Evolutionary conservation across 441 rosid genomes (phyloP), one percentile per base, ranked within the genome.

Genomic region (Brassica hybrid): DNA sequence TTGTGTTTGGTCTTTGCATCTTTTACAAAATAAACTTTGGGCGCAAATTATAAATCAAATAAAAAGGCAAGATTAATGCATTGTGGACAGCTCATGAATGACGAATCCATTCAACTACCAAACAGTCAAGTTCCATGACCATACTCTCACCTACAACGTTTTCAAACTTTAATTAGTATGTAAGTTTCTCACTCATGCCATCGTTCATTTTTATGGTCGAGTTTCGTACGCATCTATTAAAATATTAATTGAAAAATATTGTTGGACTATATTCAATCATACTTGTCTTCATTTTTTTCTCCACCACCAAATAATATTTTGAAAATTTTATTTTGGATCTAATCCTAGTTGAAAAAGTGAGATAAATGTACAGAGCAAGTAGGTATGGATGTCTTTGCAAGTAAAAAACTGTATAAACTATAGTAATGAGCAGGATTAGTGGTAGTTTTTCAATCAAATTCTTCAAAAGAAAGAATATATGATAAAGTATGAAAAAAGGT

Each of bases 41-140:
- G 68, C 12, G 34, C 62, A n/a, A 36, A 11, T 69, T 64, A 73
- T 74, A n/a, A 36, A 41, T 56, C n/a, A 17, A 21, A 64, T 0
- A 2, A 16, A 65, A 43, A 4, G 67, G 69, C 68, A 72, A 78
- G 67, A 60, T 67, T 17, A 78, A 67, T 67, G 81, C 73, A 50
- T 36, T 72, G 60, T 21, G 59, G 65, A 27, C 65, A 70, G 65
- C 50, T 67, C 25, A 68, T 30, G n/a, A n/a, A n/a, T n/a, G n/a
- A n/a, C n/a, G 21, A 59, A 38, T 65, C 50, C 25, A 19, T 4
- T 60, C 65, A 73, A 67, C 81, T 61, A 78, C 77, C 77, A 73
- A 67, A 61, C 60, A 67, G 58, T 34, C 74, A 52, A 60, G 69
- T 73, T 57, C 25, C 77, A 73, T 78, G 77, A 67, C 69, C 50